Evolutionary conservation across 176 grass and related monocot species (phyloP), one percentile per base, ranked within the genome.

Genomic region (Neostapfia colusana): DNA sequence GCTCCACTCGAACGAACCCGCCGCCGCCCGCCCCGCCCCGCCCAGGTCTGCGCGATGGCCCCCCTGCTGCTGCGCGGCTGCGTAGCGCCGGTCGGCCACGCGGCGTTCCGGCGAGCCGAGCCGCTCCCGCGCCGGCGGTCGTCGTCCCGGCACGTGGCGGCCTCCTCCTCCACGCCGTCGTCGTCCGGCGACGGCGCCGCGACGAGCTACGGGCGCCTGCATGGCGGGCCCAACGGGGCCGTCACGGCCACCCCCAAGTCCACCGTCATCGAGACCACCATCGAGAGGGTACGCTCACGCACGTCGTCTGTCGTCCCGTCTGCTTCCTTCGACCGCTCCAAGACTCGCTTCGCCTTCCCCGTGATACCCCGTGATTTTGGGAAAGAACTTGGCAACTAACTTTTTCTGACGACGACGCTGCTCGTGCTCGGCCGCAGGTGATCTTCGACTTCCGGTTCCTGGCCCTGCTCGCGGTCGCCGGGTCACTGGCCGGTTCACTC

Each of bases 391-490:
- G 8, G 34, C 64, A n/a, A n/a, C n/a, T n/a, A n/a, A n/a, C n/a
- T n/a, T n/a, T n/a, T n/a, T n/a, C n/a, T 84, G 7, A 76, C 4
- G 7, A 76, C 11, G 6, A 36, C 4, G 38, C 23, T 60, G 71
- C 6, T 80, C 69, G 24, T 55, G 46, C 13, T 16, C 65, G 16
- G 0, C 3, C 6, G 65, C 84, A 94, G 95, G 83, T 98, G 49
- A 98, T 92, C 70, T 98, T 94, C 54, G 91, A 98, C 39, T 98
- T 98, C 82, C 89, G 91, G 69, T 98, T 98, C 85, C 87, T 94
- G 18, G 91, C 95, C 42, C 89, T 98, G 14, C 83, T 98, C 63
- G 95, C 89, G 2, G 87, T 94, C 43, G 95, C 87, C 24, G 95
- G 95, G 0, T 92, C 95, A 6, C 77, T 98, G 21, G 91, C 91